Conservation (phyloP, 352 stramenopile species). For the Phytophthora constricta region DNA sequence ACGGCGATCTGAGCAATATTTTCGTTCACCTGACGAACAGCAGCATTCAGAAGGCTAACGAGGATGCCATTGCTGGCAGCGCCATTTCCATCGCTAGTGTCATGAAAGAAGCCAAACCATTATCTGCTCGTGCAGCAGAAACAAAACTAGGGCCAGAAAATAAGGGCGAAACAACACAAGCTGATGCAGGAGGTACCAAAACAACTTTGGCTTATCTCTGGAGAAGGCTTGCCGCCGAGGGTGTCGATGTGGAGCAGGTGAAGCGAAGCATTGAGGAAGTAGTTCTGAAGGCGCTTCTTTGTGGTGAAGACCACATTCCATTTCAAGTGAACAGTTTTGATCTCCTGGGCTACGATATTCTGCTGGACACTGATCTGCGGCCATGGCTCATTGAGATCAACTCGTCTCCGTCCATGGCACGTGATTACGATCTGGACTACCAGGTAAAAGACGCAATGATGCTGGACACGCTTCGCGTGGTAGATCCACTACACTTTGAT, state of each 20-base stretch:
- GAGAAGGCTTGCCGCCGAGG: slow-evolving; percentile 67
- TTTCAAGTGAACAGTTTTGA: slow-evolving; percentile 94
- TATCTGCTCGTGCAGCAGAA: too few species aligned
- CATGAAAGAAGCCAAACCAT: slow-evolving; percentile 2
- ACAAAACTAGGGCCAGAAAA: slow-evolving; percentile 46
- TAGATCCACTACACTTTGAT: slow-evolving; percentile 87
- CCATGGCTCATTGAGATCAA: slow-evolving; percentile 98
- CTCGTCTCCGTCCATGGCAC: slow-evolving; percentile 91
- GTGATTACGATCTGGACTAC: slow-evolving; percentile 87
- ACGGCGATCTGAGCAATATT: slow-evolving; percentile 75
- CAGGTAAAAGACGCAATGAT: slow-evolving; percentile 92
- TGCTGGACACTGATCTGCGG: slow-evolving; percentile 90
- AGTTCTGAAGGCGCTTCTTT: slow-evolving; percentile 90
- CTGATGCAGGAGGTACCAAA: slow-evolving; percentile 81
- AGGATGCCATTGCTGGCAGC: slow-evolving; percentile 51
- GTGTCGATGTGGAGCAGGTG: slow-evolving; percentile 69
- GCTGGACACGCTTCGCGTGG: slow-evolving; percentile 85
- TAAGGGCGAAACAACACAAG: slow-evolving; percentile 31
- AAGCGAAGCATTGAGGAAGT: slow-evolving; percentile 79
- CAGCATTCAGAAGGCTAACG: slow-evolving; percentile 92
- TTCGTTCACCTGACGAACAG: slow-evolving; percentile 96
- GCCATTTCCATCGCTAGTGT: slow-evolving; percentile 29
- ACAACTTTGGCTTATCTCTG: slow-evolving; percentile 81
- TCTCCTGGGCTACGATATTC: slow-evolving; percentile 95
- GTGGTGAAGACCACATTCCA: slow-evolving; percentile 89